Base-by-base conservation (phyloP, 164 flowering plant genomes). In the Stephania cephalantha region DNA sequence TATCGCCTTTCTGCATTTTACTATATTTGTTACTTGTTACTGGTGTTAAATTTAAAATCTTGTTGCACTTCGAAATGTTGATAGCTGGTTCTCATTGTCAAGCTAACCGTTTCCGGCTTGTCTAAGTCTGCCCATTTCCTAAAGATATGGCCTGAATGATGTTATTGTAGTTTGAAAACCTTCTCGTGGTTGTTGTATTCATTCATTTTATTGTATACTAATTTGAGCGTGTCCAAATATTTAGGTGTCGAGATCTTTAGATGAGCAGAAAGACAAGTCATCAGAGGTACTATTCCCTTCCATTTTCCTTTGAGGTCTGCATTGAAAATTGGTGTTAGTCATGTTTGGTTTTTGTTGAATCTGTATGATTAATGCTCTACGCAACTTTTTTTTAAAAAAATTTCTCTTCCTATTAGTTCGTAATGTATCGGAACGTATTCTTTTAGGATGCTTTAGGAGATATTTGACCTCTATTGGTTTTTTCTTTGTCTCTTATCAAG, bases 201-300 rank as follows among this genome's bases (percentile, higher is more conserved):
- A 55, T 18, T 55, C 11, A 0, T 1, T 15, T 15, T 55, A 55
- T 55, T 3, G 6, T 55, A 4, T 55, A 11, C 18, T 55, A 12
- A 11, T 55, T 55, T 15, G 63, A 55, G 6, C 13, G 17, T 55
- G 5, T 11, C 5, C 61, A 69, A 70, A 72, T 81, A 25, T 61
- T 76, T 88, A 90, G 97, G 86, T 84, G 29, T 79, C 89, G 68
- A 86, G 83, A 80, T 83, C 87, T 25, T 30, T 84, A 29, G 90
- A 86, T 74, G 89, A 82, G n/a, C 81, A 85, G 9, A 84, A 76
- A 74, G 86, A 82, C 78, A 83, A 87, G 64, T 80, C 88, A 53
- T 81, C 86, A 18, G 89, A 88, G 93, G 93, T 88, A 80, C 63
- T 55, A 70, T 3, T 9, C 44, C 65, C 29, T 48, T 15, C 46